A percentile compares a stretch with the other conserved stretches of the same genome.
Conservation (phyloP, 176 grass and related monocot genomes). For the Raddia guianensis region DNA sequence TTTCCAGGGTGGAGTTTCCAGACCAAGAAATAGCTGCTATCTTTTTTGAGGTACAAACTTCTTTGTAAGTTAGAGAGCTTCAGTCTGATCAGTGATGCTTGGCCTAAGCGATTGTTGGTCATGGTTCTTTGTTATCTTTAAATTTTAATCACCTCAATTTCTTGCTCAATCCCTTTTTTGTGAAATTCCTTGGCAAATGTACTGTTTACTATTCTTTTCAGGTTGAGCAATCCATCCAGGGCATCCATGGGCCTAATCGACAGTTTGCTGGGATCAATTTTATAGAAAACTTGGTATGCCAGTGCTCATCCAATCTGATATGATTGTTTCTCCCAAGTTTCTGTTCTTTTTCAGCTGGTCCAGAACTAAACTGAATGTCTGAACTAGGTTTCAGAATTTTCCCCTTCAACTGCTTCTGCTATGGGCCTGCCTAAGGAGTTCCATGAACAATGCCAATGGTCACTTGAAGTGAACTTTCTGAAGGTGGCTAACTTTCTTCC, state of each 20-base stretch:
- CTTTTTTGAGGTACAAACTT: slow-evolving; percentile 74
- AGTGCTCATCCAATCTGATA: slow-evolving; percentile 27
- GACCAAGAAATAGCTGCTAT: slow-evolving; percentile 79
- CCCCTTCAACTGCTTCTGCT: slow-evolving; percentile 83
- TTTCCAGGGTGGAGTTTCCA: slow-evolving; percentile 83
- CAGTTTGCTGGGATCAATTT: slow-evolving; percentile 84
- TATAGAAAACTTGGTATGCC: slow-evolving; percentile 79
- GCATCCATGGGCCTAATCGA: slow-evolving; percentile 62
- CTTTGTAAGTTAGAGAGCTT: slow-evolving; percentile 30
- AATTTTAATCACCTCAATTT: slow-evolving; percentile 9
- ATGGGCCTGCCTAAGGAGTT: slow-evolving; percentile 94
- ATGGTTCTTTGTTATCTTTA: slow-evolving; percentile 10
- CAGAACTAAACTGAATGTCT: slow-evolving; percentile 35
- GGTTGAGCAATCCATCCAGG: slow-evolving; percentile 88
- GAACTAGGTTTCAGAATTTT: slow-evolving; percentile 89
- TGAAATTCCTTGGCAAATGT: slow-evolving; percentile 17
- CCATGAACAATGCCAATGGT: slow-evolving; percentile 78
- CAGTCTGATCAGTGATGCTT: slow-evolving; percentile 35
- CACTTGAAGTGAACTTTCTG: slow-evolving; percentile 87
- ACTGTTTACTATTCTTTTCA: slow-evolving; percentile 53
- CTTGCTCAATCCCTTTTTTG: not conserved
- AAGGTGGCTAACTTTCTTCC: slow-evolving; percentile 57
- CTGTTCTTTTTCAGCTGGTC: slow-evolving; percentile 21
- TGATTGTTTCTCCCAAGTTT: not conserved
- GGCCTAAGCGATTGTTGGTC: slow-evolving; percentile 7